phyloP scores from a whole-genome alignment of 805 yeast species.

The Dipodascopsis uninucleata region DNA sequence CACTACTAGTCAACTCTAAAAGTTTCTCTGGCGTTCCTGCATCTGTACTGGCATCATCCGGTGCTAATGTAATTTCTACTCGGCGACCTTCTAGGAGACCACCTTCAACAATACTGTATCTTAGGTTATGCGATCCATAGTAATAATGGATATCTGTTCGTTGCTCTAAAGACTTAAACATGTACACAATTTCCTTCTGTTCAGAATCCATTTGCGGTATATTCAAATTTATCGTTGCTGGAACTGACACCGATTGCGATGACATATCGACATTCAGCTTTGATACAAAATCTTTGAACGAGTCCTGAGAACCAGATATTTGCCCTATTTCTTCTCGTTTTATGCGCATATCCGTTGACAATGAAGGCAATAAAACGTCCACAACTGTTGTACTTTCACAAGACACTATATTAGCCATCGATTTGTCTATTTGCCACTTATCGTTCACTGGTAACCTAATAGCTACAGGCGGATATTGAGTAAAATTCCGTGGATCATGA shows the following conservation, averaged over 20 bases:
- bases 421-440: conserved; percentile 1
- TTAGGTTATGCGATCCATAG: conserved; percentile 11
- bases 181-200: conserved; percentile 4
- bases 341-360: conserved; percentile 14
- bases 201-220: not conserved
- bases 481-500: conserved; percentile 14
- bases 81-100: conserved; percentile 23
- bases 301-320: conserved; percentile 3
- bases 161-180: conserved; percentile 18
- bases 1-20: too few species aligned
- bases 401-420: not conserved
- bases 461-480: conserved; percentile 9
- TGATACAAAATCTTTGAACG: conserved; percentile 9
- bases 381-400: conserved; percentile 3
- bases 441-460: conserved; percentile 9
- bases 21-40: too few species aligned
- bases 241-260: not conserved
- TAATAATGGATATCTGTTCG: conserved; percentile 13
- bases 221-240: not conserved
- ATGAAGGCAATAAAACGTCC: conserved; percentile 18
- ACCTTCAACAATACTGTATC: conserved; percentile 17
- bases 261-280: conserved; percentile 3
- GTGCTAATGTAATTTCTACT: too few species aligned
- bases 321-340: conserved; percentile 4
- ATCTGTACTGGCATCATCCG: too few species aligned